Evolutionary conservation across 805 yeast species (phyloP), one percentile per base, ranked within the genome.

Genomic region (Wickerhamomyces chaumierensis): DNA sequence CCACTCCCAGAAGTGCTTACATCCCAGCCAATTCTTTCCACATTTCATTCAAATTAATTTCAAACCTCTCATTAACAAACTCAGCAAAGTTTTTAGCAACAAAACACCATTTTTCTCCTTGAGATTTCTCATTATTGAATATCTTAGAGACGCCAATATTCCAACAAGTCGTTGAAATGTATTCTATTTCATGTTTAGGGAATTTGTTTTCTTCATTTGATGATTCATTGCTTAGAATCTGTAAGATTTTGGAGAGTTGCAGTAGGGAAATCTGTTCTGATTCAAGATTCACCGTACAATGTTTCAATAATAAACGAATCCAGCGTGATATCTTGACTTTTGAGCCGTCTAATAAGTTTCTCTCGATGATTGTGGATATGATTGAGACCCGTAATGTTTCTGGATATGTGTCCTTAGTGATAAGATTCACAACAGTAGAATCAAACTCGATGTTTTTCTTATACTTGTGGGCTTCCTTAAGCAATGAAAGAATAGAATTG

Each of bases 131-230:
- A 3, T 48, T 55, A 6, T 42, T 42, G 28, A 50, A 46, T 12
- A 45, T 27, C n/a, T 39, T 36, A 14, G 39, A 52, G 4, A 65
- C 58, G 1, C 69, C 69, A 33, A 47, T 45, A 35, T 66, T 65
- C 70, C 70, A 66, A 34, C 60, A 50, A 1, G 51, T 44, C 2
- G 62, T 57, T 1, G 63, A 52, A 8, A 66, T 42, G 56, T 58
- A 57, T 45, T 64, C 68, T 25, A 61, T 37, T 36, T 63, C 68
- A 41, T 53, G 45, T 0, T 36, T 42, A 13, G 46, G 49, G 15
- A 51, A 23, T 23, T 29, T 31, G 19, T 45, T 23, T 4, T 33
- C 33, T 34, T 31, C 39, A 2, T 21, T 20, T 28, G 31, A 31
- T 39, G 38, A 15, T 23, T 28, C 14, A 40, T 36, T 8, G 29